Base-by-base conservation (phyloP, 2,329 filamentous ascomycete species). In the Ambrosiella cleistominuta region DNA sequence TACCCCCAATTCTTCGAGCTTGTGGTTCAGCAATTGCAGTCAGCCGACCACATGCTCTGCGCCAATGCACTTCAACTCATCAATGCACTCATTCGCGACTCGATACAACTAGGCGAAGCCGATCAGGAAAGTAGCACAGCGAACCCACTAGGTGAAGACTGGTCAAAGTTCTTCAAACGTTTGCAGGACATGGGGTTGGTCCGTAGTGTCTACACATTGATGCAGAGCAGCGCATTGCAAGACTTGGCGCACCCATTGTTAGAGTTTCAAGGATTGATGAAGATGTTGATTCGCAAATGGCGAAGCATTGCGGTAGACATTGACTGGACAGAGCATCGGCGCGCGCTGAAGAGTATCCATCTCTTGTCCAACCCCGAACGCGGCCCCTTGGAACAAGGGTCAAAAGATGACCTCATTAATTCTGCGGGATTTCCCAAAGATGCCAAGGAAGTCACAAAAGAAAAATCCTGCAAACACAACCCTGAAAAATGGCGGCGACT, bases 1-100 rank as follows among this genome's bases (percentile, higher is more conserved):
- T 88, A 96, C 68, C 89, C 91, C 27, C 86, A 94, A 64, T 98
- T 98, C 70, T 84, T 97, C 63, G 90, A 95, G 67, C 87, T 94
- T 69, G 84, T 97, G 57, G 89, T 98, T 62, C 86, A 85, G 66
- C 86, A 95, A 68, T 77, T 98, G 60, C 88, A 90, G 61, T 95
- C 89, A 15, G 91, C 90, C 51, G 93, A 98, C 68, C 93, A 98
- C 71, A 87, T 90, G 2, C 78, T 98, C 37, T 97, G 93, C 71
- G 91, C 89, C 63, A 97, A 96, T 71, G 88, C 93, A 1, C 76
- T 98, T 57, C 93, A 95, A 75, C 75, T 98, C 59, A 88, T 98
- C 69, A 98, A 98, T 68, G 88, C 91, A 0, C 75, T 98, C 52
- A 95, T 97, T 74, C 80, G 93, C 56, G 93, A 98, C 68, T 86